Base-by-base conservation (phyloP, 2,329 filamentous ascomycete species). In the Colletotrichum chlorophyti region DNA sequence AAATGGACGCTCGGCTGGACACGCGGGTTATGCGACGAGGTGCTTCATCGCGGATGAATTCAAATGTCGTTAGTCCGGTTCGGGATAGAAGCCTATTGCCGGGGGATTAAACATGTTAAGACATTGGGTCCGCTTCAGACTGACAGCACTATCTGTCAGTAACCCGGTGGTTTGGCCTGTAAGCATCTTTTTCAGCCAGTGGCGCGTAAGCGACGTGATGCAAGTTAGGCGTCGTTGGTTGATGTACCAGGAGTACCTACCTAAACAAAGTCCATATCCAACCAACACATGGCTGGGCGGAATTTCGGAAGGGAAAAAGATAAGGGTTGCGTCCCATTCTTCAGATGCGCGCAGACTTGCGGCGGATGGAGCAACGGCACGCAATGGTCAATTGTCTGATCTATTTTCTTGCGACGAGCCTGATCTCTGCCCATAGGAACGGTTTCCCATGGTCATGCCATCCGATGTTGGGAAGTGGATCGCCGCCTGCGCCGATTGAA, bases 391-490 rank as follows among this genome's bases (percentile, higher is more conserved):
- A 12, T 7, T 11, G 5, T 31, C 29, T 14, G 15, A 24, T 53
- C 51, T 29, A n/a, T 47, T 40, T 14, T 53, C 24, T 26, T 29
- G 8, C 12, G 43, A 49, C 52, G 34, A 26, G 26, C 24, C 26
- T 32, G 38, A 26, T 52, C 37, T 4, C 38, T 26, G 38, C 6
- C 17, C 21, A 5, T 17, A 9, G 17, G n/a, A 49, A 21, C 23
- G 27, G n/a, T 17, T 26, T 17, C 31, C 15, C n/a, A 42, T 23
- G 26, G 48, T 15, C 31, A 24, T 55, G 51, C 38, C 51, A 48
- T 55, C 51, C 40, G 51, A 55, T 49, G 43, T 49, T 12, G 17
- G n/a, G 9, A 23, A 8, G 43, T 38, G 32, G 14, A 34, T 49
- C 27, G 41, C 37, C 21, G 24, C 19, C 19, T 31, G 24, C n/a